phyloP scores from a whole-genome alignment of 2,329 filamentous ascomycete genomes.

The Claviceps digitariae region DNA sequence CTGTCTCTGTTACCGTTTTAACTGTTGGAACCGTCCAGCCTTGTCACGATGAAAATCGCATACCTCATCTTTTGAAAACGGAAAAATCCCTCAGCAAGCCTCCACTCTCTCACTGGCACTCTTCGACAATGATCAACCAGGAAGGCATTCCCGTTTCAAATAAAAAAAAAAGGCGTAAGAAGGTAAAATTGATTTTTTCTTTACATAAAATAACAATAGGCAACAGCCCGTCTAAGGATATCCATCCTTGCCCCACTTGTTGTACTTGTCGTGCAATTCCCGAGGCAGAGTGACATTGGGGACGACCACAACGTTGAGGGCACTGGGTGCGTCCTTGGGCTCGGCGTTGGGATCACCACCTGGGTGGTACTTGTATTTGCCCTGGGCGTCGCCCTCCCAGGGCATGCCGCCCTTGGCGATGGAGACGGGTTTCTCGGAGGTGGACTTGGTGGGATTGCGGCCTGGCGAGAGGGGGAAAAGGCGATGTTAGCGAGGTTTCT shows the following conservation, averaged over 20 bases:
- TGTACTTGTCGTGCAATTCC: slow-evolving; percentile 91
- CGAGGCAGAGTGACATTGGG: slow-evolving; percentile 87
- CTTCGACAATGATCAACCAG: no score
- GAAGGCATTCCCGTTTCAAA: not conserved
- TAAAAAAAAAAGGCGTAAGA: not conserved
- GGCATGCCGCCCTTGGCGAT: slow-evolving; percentile 72
- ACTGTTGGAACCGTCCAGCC: no score
- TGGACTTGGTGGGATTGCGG: slow-evolving; percentile 71
- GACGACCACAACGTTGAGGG: slow-evolving; percentile 86
- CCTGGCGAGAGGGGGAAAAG: no score
- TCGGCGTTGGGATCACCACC: slow-evolving; percentile 64
- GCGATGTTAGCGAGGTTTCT: not conserved
- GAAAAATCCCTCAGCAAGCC: no score
- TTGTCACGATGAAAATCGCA: no score
- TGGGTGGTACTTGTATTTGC: slow-evolving; percentile 70
- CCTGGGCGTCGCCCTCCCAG: slow-evolving; percentile 61
- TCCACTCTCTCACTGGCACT: no score
- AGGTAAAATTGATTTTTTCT: not conserved
- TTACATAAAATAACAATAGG: not conserved
- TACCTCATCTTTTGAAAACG: no score
- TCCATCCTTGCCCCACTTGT: slow-evolving; percentile 99
- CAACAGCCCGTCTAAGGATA: slow-evolving; percentile 39
- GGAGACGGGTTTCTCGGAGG: slow-evolving; percentile 65
- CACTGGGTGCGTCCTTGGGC: slow-evolving; percentile 84
- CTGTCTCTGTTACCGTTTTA: no score